Evolutionary conservation across 2,329 filamentous ascomycete genomes (phyloP).

Genomic region (Paramyrothecium roridum): DNA sequence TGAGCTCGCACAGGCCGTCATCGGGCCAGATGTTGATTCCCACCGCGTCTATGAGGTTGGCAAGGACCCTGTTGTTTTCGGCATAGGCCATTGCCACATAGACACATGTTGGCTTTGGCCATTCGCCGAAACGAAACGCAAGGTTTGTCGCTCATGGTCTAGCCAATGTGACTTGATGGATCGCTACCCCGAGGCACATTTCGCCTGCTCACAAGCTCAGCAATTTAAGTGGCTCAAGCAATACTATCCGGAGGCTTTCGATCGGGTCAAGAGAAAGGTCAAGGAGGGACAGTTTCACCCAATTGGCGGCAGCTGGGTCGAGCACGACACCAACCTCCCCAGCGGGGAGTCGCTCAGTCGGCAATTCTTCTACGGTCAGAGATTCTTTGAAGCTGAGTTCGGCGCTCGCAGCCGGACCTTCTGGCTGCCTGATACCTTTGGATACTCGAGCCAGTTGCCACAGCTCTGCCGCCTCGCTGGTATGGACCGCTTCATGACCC

Average conservation of each 20-base stretch:
- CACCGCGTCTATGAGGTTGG: constrained; percentile 78
- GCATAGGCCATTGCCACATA: constrained; percentile 95
- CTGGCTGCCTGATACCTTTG: constrained; percentile 98
- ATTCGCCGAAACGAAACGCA: constrained; percentile 95
- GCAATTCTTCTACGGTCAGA: constrained; percentile 93
- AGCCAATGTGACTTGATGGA: constrained; percentile 97
- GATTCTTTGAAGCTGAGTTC: constrained; percentile 92
- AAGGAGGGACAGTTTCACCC: constrained; percentile 89
- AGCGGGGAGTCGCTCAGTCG: constrained; percentile 91
- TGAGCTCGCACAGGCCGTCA: constrained; percentile 77
- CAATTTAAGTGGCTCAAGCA: constrained; percentile 97
- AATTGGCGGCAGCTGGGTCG: constrained; percentile 97
- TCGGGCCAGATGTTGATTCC: constrained; percentile 79
- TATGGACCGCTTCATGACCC: constrained; percentile 95
- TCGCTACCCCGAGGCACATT: constrained; percentile 88
- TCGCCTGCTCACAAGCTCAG: constrained; percentile 90
- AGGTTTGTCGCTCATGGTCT: constrained; percentile 93
- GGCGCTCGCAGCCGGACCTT: constrained; percentile 87
- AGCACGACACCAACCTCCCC: constrained; percentile 97
- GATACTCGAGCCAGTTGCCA: constrained; percentile 91
- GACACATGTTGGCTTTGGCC: constrained; percentile 99
- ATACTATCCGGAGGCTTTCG: constrained; percentile 82
- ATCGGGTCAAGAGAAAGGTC: constrained; percentile 87
- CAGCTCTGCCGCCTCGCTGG: constrained; percentile 92
- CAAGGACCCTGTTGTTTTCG: constrained; percentile 75